phyloP scores from a whole-genome alignment of 306 rosid species.

The Cucurbita maxima region DNA sequence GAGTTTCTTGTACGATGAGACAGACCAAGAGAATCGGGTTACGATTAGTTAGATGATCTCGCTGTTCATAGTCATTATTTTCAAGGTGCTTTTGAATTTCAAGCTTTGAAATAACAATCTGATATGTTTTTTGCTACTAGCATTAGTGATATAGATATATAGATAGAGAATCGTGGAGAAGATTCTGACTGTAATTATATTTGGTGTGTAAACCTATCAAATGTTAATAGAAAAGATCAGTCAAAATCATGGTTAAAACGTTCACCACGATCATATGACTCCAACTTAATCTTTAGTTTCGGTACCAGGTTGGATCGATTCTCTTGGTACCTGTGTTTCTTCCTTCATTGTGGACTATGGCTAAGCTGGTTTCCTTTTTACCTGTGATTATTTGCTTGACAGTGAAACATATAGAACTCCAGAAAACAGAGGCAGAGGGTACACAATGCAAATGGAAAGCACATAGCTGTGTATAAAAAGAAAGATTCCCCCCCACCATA shows the following conservation, averaged over 20 bases:
- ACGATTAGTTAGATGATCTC: slow-evolving; percentile 10
- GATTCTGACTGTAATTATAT: not conserved
- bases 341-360: not conserved
- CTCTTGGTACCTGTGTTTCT: not conserved
- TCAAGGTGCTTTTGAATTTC: slow-evolving; percentile 2
- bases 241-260: too few relatives aligned
- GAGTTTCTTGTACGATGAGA: slow-evolving; percentile 37
- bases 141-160: not conserved
- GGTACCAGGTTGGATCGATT: too few relatives aligned
- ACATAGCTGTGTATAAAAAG: too few relatives aligned
- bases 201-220: not conserved
- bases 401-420: not conserved
- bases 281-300: too few relatives aligned
- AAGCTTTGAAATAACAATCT: not conserved
- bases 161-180: not conserved
- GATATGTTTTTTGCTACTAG: not conserved
- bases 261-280: too few relatives aligned
- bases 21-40: slow-evolving; percentile 6
- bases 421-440: not conserved
- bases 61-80: slow-evolving; percentile 40
- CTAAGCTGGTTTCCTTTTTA: not conserved
- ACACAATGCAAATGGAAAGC: too few relatives aligned
- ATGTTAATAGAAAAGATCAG: not conserved
- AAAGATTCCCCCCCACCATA: too few relatives aligned
- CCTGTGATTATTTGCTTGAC: not conserved